A percentile compares a stretch with the other conserved stretches of the same genome.
These are phyloP conservation scores for Hyaloperonospora brassicae DNA, from an alignment of 352 stramenopile species.

Conservation along the genomic window DNA sequence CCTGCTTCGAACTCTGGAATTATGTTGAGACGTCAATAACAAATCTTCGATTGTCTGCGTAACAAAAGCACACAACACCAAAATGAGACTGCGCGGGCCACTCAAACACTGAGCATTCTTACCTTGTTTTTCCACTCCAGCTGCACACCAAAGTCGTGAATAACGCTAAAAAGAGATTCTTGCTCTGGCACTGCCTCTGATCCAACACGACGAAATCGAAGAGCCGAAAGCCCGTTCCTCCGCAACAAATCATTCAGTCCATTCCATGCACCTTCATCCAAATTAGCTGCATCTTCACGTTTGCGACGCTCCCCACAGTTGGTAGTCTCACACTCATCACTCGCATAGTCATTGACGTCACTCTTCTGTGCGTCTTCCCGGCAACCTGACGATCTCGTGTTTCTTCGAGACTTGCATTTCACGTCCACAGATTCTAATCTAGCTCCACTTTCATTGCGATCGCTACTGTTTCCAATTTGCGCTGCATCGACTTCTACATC, in stretches of 20 bases:
- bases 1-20: constrained; percentile 42
- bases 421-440: background rate
- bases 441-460: background rate
- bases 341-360: constrained; percentile 9
- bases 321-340: background rate
- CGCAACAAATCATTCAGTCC: constrained; percentile 54
- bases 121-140: constrained; percentile 67
- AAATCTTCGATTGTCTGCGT: constrained; percentile 69
- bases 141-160: constrained; percentile 57
- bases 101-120: background rate
- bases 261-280: constrained; percentile 29
- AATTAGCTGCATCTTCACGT: constrained; percentile 2
- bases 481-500: constrained; percentile 1
- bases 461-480: background rate
- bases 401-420: constrained; percentile 4
- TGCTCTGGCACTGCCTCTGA: constrained; percentile 30
- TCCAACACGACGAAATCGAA: constrained; percentile 29
- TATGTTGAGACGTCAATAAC: constrained; percentile 57
- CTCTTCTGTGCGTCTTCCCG: constrained; percentile 19
- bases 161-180: constrained; percentile 43
- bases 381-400: constrained; percentile 8
- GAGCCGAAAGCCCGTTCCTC: constrained; percentile 43
- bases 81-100: constrained; percentile 6
- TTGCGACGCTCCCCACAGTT: background rate
- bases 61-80: constrained; percentile 4